These are phyloP conservation scores for Oryza nivara DNA, from an alignment of 176 grass and related monocot genomes.

Conservation along the genomic window DNA sequence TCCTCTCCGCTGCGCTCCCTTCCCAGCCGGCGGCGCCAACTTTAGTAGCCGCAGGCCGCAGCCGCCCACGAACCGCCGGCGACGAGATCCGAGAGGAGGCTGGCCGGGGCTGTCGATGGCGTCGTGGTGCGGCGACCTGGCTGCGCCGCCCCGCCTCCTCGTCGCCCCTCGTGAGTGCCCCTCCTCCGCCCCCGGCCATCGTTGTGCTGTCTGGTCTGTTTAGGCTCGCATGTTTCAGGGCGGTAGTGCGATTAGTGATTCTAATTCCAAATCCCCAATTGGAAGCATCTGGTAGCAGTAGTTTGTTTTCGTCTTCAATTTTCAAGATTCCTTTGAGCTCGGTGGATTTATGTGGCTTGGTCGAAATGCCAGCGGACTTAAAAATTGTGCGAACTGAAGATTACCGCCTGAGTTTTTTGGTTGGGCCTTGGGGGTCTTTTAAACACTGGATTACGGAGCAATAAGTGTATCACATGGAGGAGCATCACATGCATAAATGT, in stretches of 20 bases:
- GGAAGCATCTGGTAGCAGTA: not conserved
- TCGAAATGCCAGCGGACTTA: not conserved
- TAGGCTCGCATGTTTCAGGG: not conserved
- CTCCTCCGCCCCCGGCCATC: not conserved
- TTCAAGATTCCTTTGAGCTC: not conserved
- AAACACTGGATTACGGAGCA: not conserved
- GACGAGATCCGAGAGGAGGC: not conserved
- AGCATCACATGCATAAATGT: not conserved
- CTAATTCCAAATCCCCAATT: not conserved
- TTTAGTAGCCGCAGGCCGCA: not conserved
- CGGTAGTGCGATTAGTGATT: not conserved
- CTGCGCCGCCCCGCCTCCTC: constrained; percentile 48
- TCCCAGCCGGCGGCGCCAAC: no score
- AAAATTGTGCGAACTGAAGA: not conserved
- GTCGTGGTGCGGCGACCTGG: constrained; percentile 48
- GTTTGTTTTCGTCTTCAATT: not conserved
- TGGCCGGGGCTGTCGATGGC: not conserved
- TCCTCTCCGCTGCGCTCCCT: no score
- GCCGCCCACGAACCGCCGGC: not conserved
- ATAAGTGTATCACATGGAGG: not conserved
- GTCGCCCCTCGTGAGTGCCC: constrained; percentile 46
- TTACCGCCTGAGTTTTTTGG: not conserved
- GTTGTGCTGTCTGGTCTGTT: not conserved
- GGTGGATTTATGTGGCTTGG: not conserved
- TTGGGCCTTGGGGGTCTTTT: not conserved